Percentiles rank a stretch among this genome's conserved stretches.
phyloP scores from a whole-genome alignment of 805 yeast species.

The Nakazawaea ernobii region DNA sequence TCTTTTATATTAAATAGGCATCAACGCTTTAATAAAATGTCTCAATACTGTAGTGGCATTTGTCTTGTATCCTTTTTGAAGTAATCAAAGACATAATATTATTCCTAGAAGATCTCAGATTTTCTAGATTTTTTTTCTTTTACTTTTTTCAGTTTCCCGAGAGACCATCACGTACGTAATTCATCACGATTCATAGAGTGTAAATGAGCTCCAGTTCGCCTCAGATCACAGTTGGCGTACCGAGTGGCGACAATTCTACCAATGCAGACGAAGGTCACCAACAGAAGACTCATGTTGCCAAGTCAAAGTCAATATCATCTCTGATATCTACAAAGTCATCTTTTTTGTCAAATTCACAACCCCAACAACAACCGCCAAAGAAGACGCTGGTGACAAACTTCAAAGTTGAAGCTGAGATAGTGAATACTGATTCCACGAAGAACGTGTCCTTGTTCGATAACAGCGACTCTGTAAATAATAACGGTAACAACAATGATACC shows the following conservation, averaged over 20 bases:
- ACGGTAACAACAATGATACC: not conserved
- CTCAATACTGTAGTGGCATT: too few relatives aligned
- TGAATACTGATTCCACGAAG: slow-evolving; percentile 5
- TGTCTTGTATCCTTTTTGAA: too few relatives aligned
- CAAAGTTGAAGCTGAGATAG: slow-evolving; percentile 11
- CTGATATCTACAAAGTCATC: slow-evolving; percentile 1
- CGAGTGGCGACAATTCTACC: not conserved
- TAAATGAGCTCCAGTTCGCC: not conserved
- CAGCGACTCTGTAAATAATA: not conserved
- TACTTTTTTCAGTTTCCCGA: not conserved
- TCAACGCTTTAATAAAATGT: too few relatives aligned
- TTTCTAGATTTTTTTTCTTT: not conserved
- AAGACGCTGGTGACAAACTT: not conserved
- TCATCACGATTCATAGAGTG: not conserved
- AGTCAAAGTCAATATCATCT: not conserved
- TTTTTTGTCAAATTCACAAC: not conserved
- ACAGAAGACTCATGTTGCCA: not conserved
- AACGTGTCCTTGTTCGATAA: slow-evolving; percentile 7
- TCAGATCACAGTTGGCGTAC: not conserved
- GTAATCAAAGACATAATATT: too few relatives aligned
- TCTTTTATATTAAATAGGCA: too few relatives aligned
- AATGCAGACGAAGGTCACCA: too few relatives aligned
- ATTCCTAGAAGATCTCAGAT: too few relatives aligned
- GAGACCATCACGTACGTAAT: too few relatives aligned
- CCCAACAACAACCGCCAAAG: not conserved